Evolutionary conservation across 2,329 filamentous ascomycete genomes (phyloP), one percentile per base, ranked within the genome.

Genomic region (Botrytis squamosa): DNA sequence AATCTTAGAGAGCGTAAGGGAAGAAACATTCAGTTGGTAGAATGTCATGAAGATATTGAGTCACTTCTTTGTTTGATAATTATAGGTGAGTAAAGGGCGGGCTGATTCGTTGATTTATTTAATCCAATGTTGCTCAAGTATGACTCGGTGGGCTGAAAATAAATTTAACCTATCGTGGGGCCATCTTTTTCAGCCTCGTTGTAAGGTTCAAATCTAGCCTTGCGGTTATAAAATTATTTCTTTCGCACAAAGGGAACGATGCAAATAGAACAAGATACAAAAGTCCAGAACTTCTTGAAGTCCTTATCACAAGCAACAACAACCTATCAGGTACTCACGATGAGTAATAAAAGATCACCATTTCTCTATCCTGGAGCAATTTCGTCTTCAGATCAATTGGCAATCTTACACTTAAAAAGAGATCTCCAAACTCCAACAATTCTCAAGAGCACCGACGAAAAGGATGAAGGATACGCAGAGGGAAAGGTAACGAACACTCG

Each of bases 401-500:
- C 94, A 40, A 92, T 98, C 75, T 87, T 98, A 74, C 93, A 97
- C 81, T 88, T 99, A 70, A 95, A 93, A 75, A 92, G 95, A 83
- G 95, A 98, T 83, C 91, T 92, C 75, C 90, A 95, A 76, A 87
- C 94, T 57, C 94, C 95, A 12, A 86, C 94, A 40, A 90, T 93
- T 75, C 88, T 95, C 42, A 86, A 88, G 76, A 84, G 88, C 44
- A 86, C 87, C 36, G 86, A 88, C 55, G 89, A 89, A 70, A 87
- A 88, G 60, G 86, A 91, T 76, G 88, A 91, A 80, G 92, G 92
- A 74, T 94, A 94, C 79, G 88, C 88, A 44, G 92, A 94, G 81
- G 92, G 92, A 52, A 91, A 90, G 65, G 92, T 94, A 3, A 89
- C 95, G 71, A 98, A 97, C 84, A 99, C 95, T 1, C 91, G 95